Conservation (phyloP, 192 early-diverging fungal genomes). For the Irineochytrium annulatum region DNA sequence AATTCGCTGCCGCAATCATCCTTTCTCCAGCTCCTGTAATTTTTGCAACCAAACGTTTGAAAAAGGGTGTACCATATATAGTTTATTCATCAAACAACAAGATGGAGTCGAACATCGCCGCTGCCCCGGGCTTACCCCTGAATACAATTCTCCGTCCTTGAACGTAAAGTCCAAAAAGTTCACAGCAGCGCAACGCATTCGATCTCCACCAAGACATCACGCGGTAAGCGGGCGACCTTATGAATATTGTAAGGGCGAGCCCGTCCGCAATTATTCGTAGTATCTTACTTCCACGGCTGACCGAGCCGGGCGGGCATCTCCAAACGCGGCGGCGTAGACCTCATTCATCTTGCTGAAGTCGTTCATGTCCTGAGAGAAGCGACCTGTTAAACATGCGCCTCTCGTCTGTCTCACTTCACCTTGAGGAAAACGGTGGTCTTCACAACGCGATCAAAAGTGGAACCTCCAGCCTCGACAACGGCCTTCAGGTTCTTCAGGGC, state of each 20-base stretch:
- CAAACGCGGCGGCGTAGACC: constrained; percentile 72
- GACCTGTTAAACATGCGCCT: not conserved
- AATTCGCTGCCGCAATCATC: too few relatives aligned
- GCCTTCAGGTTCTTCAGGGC: constrained; percentile 76
- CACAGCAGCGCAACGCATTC: constrained; percentile 78
- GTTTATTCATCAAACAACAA: too few relatives aligned
- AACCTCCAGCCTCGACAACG: constrained; percentile 76
- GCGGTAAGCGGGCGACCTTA: constrained; percentile 89
- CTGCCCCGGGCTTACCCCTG: too few relatives aligned
- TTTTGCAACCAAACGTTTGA: too few relatives aligned
- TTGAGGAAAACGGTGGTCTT: constrained; percentile 97
- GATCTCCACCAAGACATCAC: constrained; percentile 89
- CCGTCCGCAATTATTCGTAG: too few relatives aligned
- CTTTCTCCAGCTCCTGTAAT: too few relatives aligned
- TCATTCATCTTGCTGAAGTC: constrained; percentile 90
- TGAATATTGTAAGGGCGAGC: too few relatives aligned
- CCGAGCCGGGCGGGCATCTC: constrained; percentile 43
- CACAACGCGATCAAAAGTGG: constrained; percentile 76
- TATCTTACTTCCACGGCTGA: constrained; percentile 79
- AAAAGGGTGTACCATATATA: too few relatives aligned
- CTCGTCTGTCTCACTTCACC: not conserved
- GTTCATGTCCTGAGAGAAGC: constrained; percentile 50
- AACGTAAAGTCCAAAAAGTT: too few relatives aligned
- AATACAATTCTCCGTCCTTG: too few relatives aligned
- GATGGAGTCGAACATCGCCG: too few relatives aligned